Base-by-base conservation (phyloP, 129 eudicot species). In the Escallonia rubra region DNA sequence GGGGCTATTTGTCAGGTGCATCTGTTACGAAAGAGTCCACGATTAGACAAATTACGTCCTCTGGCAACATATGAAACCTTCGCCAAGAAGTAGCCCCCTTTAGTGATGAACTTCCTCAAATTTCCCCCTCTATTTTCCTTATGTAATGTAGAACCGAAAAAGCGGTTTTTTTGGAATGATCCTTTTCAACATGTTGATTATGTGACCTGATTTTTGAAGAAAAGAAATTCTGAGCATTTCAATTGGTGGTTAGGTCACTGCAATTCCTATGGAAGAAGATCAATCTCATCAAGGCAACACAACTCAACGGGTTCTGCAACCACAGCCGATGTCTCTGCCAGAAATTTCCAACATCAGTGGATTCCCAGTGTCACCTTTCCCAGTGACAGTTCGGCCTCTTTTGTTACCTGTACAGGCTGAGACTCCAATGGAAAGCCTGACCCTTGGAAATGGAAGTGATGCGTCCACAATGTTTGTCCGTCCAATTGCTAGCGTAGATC, bases 231-330 rank as follows among this genome's bases (percentile, higher is more conserved):
- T 23, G 1, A 23, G 34, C 34, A 10, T 39, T 12, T 59, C 38
- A 2, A 9, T 71, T 54, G 51, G 13, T 75, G 72, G 66, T 72
- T 66, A 90, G 97, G 95, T 87, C 58, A 66, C 71, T 53, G 88
- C 75, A 50, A 74, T 63, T 57, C 87, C 85, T 60, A 50, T 72
- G 63, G 87, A 87, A 78, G 91, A 90, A 78, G 66, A 67, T 11
- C 62, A 66, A 15, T 64, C 43, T 64, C 65, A 69, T 59, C 76
- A 82, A 69, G 82, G 82, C 16, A 72, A 50, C 53, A 47, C 16
- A 38, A 61, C 56, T 61, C 81, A 53, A 58, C 57, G 57, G 15
- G 61, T 63, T 61, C 14, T 57, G 38, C 66, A 34, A 43, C 63
- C 72, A 41, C 56, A 46, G 55, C 34, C 34, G 34, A 23, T 41